Percentiles rank a stretch among this genome's conserved stretches.
These are phyloP conservation scores for Clavispora asparagi DNA, from an alignment of 805 yeast genomes.

Conservation along the genomic window DNA sequence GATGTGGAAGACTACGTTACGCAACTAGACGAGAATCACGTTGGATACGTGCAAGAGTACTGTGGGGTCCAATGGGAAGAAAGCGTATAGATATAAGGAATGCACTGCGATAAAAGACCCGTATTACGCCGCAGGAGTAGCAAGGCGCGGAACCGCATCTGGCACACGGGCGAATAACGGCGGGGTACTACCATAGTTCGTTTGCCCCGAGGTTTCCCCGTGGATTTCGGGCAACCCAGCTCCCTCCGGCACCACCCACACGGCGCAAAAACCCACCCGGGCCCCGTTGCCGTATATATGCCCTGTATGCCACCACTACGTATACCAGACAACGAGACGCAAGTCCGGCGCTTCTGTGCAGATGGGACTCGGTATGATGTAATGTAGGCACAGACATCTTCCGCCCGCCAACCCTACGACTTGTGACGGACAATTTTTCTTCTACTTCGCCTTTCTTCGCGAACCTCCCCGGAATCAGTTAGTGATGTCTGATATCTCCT, in stretches of 20 bases:
- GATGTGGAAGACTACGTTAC: constrained; percentile 63
- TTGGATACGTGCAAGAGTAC: constrained; percentile 79
- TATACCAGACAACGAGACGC: background rate
- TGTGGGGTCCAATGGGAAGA: constrained; percentile 87
- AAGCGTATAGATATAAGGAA: constrained; percentile 4
- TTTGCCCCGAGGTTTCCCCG: no score
- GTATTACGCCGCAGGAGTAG: background rate
- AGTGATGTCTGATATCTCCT: constrained; percentile 8
- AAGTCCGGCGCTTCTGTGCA: background rate
- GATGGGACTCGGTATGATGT: background rate
- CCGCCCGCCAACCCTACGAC: constrained; percentile 4
- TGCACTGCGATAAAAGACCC: background rate
- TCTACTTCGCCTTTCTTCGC: background rate
- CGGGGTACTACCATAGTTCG: no score
- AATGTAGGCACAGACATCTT: constrained; percentile 1
- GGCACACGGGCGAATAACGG: background rate
- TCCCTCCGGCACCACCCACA: no score
- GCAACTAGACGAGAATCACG: constrained; percentile 51
- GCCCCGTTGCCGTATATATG: no score
- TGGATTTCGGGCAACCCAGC: no score
- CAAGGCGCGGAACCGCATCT: background rate
- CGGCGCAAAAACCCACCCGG: no score
- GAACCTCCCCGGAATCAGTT: background rate
- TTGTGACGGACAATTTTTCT: background rate
- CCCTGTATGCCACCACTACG: no score